Evolutionary conservation across 2,329 filamentous ascomycete genomes (phyloP), one percentile per base, ranked within the genome.

Genomic region (Diaporthe sp.): DNA sequence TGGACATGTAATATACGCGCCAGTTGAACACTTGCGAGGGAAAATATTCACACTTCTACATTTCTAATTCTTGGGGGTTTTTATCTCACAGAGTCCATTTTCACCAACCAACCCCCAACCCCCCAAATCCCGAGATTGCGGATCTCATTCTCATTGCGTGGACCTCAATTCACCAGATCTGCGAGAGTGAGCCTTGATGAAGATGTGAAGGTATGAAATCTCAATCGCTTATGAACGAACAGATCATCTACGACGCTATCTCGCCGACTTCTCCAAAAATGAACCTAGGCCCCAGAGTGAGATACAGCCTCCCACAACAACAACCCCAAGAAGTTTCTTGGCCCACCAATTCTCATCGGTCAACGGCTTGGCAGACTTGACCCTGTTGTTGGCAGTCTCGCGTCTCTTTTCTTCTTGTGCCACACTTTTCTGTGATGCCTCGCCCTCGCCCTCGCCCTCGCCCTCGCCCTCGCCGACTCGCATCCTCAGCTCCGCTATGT

Each of bases 281-380:
- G 90, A 89, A 6, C 89, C 88, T 27, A 91, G 75, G 7, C 85
- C 86, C 91, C 91, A 93, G 2, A 92, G 81, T 58, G 90, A 81
- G 13, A 87, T 88, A 78, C 91, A 93, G 0, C 90, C 91, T n/a
- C 86, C 88, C 70, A 94, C 82, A 10, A 90, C 89, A 27, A 89
- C 88, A 5, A 88, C 89, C n/a, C 92, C 91, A 39, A 90, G 82
- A 2, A 89, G 82, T 82, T 92, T 93, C 84, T 92, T 93, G 2
- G 85, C 88, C 88, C 90, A 92, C 90, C 92, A 93, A 71, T 90
- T 89, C 44, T 92, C 88, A 71, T 93, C 90, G 3, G 89, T 92
- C 68, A 93, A 82, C 42, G 92, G 90, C 78, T 90, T 93, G 17
- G 91, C 87, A 37, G 86, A 84, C 58, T 86, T 86, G 10, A 86